Conservation (phyloP, 495 filamentous ascomycete genomes). For the Copromyces sp. region DNA sequence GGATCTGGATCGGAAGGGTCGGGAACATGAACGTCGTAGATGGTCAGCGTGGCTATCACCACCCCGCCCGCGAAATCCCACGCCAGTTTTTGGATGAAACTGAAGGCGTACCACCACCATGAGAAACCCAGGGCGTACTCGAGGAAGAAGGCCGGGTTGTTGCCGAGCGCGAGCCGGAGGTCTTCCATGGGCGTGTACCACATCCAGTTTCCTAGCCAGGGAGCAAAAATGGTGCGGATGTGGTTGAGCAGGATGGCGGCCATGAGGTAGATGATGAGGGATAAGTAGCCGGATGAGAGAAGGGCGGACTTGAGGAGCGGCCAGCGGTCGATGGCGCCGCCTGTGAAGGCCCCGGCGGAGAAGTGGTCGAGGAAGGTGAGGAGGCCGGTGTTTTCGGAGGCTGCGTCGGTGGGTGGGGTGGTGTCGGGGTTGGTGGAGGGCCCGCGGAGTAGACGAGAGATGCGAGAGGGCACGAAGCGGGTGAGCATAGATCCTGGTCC, state of each 20-base stretch:
- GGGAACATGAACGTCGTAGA: rapidly evolving
- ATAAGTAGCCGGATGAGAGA: conserved; percentile 5
- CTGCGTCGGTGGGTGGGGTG: not conserved
- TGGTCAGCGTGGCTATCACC: not conserved
- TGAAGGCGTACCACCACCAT: not conserved
- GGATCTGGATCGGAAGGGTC: not conserved
- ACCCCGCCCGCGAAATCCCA: not conserved
- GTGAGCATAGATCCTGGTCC: not conserved
- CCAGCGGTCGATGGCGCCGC: not conserved
- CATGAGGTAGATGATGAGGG: conserved; percentile 2
- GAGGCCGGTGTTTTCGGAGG: not conserved
- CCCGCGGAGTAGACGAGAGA: not conserved
- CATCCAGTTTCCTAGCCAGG: conserved; percentile 8
- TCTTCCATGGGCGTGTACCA: conserved; percentile 16
- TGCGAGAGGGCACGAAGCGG: not conserved
- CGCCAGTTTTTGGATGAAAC: conserved; percentile 1
- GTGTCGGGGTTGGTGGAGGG: not conserved
- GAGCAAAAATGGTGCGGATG: conserved; percentile 11
- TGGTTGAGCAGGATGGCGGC: conserved; percentile 16
- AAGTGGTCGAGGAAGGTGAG: conserved; percentile 4
- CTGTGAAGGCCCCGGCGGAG: conserved; percentile 3
- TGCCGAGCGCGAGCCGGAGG: conserved; percentile 9
- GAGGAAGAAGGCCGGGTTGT: conserved; percentile 18
- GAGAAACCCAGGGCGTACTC: conserved; percentile 2
- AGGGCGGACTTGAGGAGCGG: conserved; percentile 3